Percentiles rank a stretch among this genome's conserved stretches.
Conservation (phyloP, 2,329 filamentous ascomycete species). For the Niveomyces coronatus region DNA sequence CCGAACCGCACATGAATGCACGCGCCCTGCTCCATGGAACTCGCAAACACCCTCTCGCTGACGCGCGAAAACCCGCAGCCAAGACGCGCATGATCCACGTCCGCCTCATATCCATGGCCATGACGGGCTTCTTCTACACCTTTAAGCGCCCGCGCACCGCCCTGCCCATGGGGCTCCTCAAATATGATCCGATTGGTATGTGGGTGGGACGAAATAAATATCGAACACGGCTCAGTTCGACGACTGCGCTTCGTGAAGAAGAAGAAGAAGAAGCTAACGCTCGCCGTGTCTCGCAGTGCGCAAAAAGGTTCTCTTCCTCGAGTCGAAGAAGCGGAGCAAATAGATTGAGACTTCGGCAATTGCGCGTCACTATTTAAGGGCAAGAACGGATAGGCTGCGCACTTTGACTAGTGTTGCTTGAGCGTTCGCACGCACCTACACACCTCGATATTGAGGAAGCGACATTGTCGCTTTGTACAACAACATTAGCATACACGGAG, state of each 20-base stretch:
- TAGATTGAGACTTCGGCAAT: neutral
- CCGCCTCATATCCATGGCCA: constrained; percentile 93
- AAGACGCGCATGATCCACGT: constrained; percentile 88
- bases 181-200: constrained; percentile 93
- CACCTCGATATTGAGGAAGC: neutral
- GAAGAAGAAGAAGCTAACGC: too few relatives aligned
- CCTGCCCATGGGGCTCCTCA: constrained; percentile 88
- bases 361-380: neutral
- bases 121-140: constrained; percentile 96
- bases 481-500: constrained; percentile 10
- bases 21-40: neutral
- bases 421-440: too few relatives aligned
- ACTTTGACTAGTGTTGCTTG: too few relatives aligned
- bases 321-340: constrained; percentile 52
- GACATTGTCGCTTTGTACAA: constrained; percentile 7
- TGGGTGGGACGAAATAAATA: too few relatives aligned
- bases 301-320: constrained; percentile 91
- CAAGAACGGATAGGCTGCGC: too few relatives aligned
- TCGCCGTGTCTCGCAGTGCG: constrained; percentile 59
- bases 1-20: too few relatives aligned
- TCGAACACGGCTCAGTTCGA: too few relatives aligned
- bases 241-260: too few relatives aligned
- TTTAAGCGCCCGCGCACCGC: constrained; percentile 72
- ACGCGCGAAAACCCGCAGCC: constrained; percentile 40
- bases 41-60: constrained; percentile 1